Conservation (phyloP, 2,329 filamentous ascomycete species). For the Sclerotinia spermophila region DNA sequence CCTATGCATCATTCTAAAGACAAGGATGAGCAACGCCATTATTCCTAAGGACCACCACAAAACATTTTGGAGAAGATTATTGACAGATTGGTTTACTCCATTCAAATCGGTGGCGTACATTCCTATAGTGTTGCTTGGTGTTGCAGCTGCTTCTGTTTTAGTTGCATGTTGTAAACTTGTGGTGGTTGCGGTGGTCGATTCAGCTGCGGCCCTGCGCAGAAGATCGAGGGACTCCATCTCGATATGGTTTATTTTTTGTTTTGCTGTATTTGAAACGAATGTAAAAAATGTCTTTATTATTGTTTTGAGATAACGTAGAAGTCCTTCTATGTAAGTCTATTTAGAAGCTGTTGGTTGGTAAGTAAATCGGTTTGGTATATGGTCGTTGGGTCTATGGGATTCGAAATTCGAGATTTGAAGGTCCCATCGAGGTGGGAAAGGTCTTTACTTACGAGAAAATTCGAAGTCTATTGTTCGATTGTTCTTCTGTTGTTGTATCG, state of each 20-base stretch:
- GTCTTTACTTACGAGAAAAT: slow-evolving; percentile 9
- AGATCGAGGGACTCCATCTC: slow-evolving; percentile 12
- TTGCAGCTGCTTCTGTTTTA: slow-evolving; percentile 11
- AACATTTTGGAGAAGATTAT: slow-evolving; percentile 53
- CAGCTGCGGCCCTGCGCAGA: slow-evolving; percentile 10
- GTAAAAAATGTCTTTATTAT: background rate
- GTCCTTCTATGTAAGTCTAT: background rate
- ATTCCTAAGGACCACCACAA: slow-evolving; percentile 60
- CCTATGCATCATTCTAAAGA: slow-evolving; percentile 52
- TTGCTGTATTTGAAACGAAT: slow-evolving; percentile 3
- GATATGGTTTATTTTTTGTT: background rate
- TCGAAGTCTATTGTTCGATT: background rate
- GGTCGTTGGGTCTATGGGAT: slow-evolving; percentile 16
- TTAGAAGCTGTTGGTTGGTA: slow-evolving; percentile 9
- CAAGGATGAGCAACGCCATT: slow-evolving; percentile 51
- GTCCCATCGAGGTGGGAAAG: background rate
- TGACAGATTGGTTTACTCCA: slow-evolving; percentile 57
- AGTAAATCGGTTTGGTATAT: background rate
- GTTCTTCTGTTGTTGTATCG: background rate
- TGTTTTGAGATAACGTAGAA: background rate
- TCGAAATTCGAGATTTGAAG: background rate
- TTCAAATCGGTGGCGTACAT: slow-evolving; percentile 54
- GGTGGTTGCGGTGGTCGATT: slow-evolving; percentile 6
- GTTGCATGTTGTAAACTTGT: slow-evolving; percentile 22
- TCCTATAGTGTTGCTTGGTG: slow-evolving; percentile 48